A percentile compares a stretch with the other conserved stretches of the same genome.
Conservation (phyloP, 139 green algal genomes). For the Mesostigma viride region DNA sequence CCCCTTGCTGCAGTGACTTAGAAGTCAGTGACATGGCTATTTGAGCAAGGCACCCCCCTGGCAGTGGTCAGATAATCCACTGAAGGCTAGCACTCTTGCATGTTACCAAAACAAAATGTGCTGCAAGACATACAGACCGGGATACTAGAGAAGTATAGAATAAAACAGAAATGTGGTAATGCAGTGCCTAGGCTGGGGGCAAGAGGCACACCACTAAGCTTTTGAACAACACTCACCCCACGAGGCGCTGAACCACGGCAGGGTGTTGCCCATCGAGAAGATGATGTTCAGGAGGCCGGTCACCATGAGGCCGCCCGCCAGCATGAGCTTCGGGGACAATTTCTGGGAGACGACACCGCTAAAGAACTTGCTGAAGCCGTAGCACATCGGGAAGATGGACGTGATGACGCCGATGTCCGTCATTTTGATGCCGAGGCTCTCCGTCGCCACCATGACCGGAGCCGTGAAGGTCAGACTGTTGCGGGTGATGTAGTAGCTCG, state of each 20-base stretch:
- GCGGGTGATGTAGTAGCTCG: slow-evolving; percentile 84
- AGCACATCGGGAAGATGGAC: slow-evolving; percentile 83
- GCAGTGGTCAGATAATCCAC: no score
- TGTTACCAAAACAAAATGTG: no score
- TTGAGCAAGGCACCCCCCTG: no score
- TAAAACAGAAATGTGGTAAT: no score
- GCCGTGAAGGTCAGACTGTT: slow-evolving; percentile 74
- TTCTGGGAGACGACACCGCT: slow-evolving; percentile 71
- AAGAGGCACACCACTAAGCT: no score
- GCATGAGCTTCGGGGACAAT: slow-evolving; percentile 66
- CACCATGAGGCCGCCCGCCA: slow-evolving; percentile 72
- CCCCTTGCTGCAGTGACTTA: no score
- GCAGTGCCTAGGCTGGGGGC: no score
- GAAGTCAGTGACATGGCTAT: no score
- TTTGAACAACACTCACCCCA: slow-evolving; percentile 14
- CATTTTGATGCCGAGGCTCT: slow-evolving; percentile 65
- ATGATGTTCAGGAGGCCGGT: slow-evolving; percentile 74
- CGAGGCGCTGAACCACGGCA: slow-evolving; percentile 57
- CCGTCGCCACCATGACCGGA: slow-evolving; percentile 80
- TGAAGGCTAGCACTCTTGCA: no score
- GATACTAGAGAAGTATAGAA: no score
- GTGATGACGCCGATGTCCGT: slow-evolving; percentile 81
- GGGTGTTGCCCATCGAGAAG: slow-evolving; percentile 69
- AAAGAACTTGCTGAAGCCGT: slow-evolving; percentile 79
- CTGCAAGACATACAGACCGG: no score